Evolutionary conservation across 129 eudicot genomes (phyloP).

Genomic region (Daucus carota): DNA sequence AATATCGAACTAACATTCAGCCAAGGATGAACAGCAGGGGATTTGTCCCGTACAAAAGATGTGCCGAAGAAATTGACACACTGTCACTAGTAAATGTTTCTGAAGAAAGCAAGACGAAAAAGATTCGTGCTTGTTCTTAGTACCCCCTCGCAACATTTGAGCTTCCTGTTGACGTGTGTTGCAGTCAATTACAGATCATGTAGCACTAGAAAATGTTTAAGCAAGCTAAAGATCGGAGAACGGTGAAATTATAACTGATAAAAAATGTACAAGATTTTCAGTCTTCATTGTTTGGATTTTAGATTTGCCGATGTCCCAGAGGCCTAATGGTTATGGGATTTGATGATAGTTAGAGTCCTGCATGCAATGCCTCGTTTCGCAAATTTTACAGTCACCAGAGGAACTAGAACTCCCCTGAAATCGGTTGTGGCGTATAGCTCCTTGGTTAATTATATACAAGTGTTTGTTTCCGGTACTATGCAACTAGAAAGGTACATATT

Average conservation of each 20-base stretch:
- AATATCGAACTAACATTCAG: background rate
- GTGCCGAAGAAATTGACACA: conserved; percentile 46
- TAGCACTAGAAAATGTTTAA: too few relatives aligned
- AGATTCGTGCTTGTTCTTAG: conserved; percentile 64
- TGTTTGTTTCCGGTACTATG: too few relatives aligned
- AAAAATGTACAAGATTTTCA: background rate
- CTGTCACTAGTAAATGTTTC: conserved; percentile 24
- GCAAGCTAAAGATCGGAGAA: background rate
- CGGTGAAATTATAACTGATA: background rate
- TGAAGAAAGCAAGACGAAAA: conserved; percentile 48
- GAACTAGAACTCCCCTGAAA: too few relatives aligned
- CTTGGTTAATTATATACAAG: too few relatives aligned
- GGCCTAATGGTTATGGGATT: background rate
- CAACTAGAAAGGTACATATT: too few relatives aligned
- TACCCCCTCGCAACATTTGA: background rate
- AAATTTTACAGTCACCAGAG: too few relatives aligned
- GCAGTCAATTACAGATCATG: too few relatives aligned
- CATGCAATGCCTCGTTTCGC: background rate
- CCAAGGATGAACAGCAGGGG: conserved; percentile 10
- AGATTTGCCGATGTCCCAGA: background rate
- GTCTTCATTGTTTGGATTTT: background rate
- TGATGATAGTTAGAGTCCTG: background rate
- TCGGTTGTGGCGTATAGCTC: too few relatives aligned
- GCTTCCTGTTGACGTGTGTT: background rate
- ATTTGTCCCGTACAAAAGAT: conserved; percentile 78